phyloP scores from a whole-genome alignment of 2,329 filamentous ascomycete species.

The Pseudocercospora crystallina region DNA sequence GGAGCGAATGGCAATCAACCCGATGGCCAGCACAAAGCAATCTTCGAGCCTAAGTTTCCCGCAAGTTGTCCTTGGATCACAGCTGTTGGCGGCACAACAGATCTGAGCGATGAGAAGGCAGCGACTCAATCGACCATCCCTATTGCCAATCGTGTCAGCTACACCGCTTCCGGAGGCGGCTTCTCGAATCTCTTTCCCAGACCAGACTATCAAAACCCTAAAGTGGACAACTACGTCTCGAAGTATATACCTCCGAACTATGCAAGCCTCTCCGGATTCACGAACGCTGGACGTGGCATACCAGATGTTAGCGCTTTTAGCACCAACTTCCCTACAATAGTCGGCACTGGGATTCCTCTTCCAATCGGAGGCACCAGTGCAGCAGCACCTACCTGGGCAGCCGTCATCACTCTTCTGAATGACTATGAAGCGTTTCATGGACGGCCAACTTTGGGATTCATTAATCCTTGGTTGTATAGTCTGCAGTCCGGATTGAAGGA shows the following conservation, averaged over 20 bases:
- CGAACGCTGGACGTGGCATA: conserved; percentile 42
- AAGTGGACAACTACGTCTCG: conserved; percentile 40
- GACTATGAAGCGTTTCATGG: conserved; percentile 56
- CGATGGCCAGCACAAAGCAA: conserved; percentile 42
- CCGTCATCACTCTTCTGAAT: conserved; percentile 61
- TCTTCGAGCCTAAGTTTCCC: conserved; percentile 49
- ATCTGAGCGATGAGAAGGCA: conserved; percentile 24
- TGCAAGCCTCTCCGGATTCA: conserved; percentile 42
- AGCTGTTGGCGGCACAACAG: conserved; percentile 41
- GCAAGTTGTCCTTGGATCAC: conserved; percentile 49
- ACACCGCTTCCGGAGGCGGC: conserved; percentile 35
- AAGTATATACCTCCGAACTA: conserved; percentile 42
- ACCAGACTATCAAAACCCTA: conserved; percentile 43
- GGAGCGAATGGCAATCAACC: conserved; percentile 39
- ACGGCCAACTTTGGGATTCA: conserved; percentile 45
- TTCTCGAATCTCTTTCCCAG: conserved; percentile 47
- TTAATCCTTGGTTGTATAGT: conserved; percentile 61
- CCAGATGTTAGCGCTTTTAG: conserved; percentile 52
- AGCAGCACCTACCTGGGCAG: conserved; percentile 58
- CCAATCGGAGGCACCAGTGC: conserved; percentile 47
- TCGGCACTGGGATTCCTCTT: conserved; percentile 33
- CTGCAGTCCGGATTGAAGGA: conserved; percentile 51
- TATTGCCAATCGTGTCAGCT: conserved; percentile 10
- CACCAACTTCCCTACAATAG: conserved; percentile 34
- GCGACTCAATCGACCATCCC: conserved; percentile 24